Conservation (phyloP, 805 yeast genomes). For the Suhomyces sp. region DNA sequence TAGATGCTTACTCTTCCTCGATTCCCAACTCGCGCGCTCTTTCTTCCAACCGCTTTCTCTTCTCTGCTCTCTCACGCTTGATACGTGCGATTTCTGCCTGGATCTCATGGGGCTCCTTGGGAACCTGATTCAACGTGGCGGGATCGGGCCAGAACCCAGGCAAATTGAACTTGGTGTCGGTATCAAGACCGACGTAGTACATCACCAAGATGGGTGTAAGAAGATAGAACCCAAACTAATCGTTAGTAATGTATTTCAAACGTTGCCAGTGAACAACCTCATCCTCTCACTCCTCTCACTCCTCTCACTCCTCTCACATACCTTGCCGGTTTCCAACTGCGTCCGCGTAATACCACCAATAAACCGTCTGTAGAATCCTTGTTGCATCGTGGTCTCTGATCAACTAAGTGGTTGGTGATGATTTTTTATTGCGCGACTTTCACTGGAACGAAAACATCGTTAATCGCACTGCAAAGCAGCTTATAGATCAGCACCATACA, state of each 20-base stretch:
- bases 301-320: constrained; percentile 30
- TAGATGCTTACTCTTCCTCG: constrained; percentile 26
- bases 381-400: constrained; percentile 4
- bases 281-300: too few species aligned
- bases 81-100: constrained; percentile 89
- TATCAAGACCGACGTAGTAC: constrained; percentile 90
- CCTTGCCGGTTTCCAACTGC: constrained; percentile 43
- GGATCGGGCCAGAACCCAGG: constrained; percentile 99
- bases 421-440: background rate
- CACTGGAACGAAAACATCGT: background rate
- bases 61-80: constrained; percentile 69
- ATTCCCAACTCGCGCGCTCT: constrained; percentile 70
- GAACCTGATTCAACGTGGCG: constrained; percentile 82
- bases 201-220: constrained; percentile 85
- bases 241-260: background rate
- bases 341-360: constrained; percentile 39
- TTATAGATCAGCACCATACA: background rate
- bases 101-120: constrained; percentile 89
- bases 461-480: background rate
- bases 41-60: constrained; percentile 69
- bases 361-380: constrained; percentile 26
- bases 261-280: too few species aligned
- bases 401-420: background rate
- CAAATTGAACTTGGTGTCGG: constrained; percentile 82
- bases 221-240: constrained; percentile 74